Base-by-base conservation (phyloP, 306 rosid genomes). In the Luffa acutangula region DNA sequence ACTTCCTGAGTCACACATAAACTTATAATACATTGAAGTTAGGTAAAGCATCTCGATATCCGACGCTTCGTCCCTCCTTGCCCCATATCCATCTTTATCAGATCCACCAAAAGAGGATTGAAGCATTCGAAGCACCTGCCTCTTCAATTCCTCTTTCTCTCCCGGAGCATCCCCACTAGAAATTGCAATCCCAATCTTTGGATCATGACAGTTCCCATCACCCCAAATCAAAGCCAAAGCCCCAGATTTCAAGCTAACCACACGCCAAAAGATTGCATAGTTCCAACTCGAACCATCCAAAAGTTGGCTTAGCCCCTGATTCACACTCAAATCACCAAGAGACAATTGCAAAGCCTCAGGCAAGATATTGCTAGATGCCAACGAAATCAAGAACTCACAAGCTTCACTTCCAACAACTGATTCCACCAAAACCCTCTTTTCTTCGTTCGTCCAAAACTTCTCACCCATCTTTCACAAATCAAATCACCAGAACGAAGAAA, bases 401-500 rank as follows among this genome's bases (percentile, higher is more conserved):
- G 99, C 98, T 74, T 93, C 98, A 4, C 89, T 37, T 57, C 98
- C 99, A 79, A 95, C 53, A 21, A 95, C 92, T 69, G 97, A 87
- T 81, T 92, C 97, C 77, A 95, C 83, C 89, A 90, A 60, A 56
- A 80, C 93, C 83, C 87, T 95, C 5, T 89, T 97, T 80, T 92
- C 95, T 64, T 91, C 92, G 11, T 81, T 90, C 87, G 63, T 84
- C 92, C 91, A 95, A 79, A 95, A 89, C 46, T 85, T 92, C 74
- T 88, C 97, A 79, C 82, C 85, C 87, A 88, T 90, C 83, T 79
- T 80, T 73, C 80, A 70, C 39, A 31, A 51, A 74, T 9, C 9
- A 33, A 58, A 21, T 20, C 80, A 77, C 13, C 41, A 77, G 25
- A 56, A 43, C 11, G 3, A 56, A 43, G 37, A 25, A 41, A 12